Conservation (phyloP, 2,329 filamentous ascomycete species). For the Microdochium bolleyi region DNA sequence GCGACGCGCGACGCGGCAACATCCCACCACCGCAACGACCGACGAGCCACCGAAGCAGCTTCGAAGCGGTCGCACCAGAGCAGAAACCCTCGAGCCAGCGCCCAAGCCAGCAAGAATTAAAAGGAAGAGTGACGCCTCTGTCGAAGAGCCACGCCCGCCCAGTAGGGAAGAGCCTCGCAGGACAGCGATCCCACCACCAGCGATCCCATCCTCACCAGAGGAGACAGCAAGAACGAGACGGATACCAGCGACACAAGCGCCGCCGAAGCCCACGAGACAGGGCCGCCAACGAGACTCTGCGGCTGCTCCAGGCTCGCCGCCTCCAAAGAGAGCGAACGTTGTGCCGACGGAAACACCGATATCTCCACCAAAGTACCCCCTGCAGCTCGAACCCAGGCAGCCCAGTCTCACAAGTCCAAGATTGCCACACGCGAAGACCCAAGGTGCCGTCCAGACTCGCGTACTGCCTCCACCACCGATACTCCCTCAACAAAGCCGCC, state of each 20-base stretch:
- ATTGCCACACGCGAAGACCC: background rate
- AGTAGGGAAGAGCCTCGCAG: conserved; percentile 5
- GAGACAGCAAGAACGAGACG: background rate
- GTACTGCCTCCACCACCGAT: background rate
- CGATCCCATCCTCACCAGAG: background rate
- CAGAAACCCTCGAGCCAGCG: conserved; percentile 5
- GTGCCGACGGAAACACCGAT: background rate
- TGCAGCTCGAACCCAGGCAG: background rate
- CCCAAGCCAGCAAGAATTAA: background rate
- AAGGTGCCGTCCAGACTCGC: background rate
- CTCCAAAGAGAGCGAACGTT: background rate
- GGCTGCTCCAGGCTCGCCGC: background rate
- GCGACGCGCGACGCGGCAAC: conserved; percentile 19
- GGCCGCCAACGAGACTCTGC: background rate
- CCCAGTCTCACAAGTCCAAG: conserved; percentile 3
- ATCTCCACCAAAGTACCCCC: background rate
- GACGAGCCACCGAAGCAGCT: conserved; percentile 12
- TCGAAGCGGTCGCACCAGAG: conserved; percentile 17
- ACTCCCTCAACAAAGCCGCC: background rate
- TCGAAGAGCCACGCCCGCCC: background rate
- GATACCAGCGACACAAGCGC: background rate
- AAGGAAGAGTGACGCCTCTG: background rate
- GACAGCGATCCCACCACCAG: background rate
- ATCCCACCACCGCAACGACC: conserved; percentile 5
- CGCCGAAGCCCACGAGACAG: background rate